Evolutionary conservation across 768 basidiomycete species (phyloP), one percentile per base, ranked within the genome.

Genomic region (Psilocybe subaeruginosa): DNA sequence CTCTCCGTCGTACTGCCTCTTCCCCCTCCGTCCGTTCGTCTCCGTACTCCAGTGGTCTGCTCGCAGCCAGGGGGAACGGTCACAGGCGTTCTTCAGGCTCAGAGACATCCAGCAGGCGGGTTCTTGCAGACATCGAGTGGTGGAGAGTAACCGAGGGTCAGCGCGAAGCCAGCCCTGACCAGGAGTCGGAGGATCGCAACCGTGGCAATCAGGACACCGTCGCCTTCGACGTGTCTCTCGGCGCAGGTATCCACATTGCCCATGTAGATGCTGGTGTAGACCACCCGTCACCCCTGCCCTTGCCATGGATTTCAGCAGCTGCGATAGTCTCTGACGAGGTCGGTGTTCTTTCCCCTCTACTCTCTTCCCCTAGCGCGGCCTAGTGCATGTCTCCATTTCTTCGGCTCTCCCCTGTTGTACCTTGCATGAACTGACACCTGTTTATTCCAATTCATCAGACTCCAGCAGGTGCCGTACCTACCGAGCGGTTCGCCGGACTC

Each of bases 91-190:
- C 89, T 11, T 86, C 87, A 19, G 88, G 85, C 62, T 90, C 90
- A 66, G 87, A 90, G 70, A 84, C 83, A 37, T 73, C 72, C 66
- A 78, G 73, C 64, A 82, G 92, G 70, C 82, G 90, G 66, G 90
- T 93, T 67, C 82, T 93, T 62, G 91, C 90, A 35, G 92, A 93
- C 78, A 89, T 93, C 69, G 91, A 92, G 73, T 93, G 92, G 91
- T 93, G 91, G 91, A 84, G 80, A 68, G 91, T 93, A 66, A 77
- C 83, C 64, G 90, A 87, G 62, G 87, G 89, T 64, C 91, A 93
- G 76, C 82, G 79, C 74, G 79, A 81, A 65, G 64, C 69, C 53
- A 76, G 74, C 69, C 73, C 71, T 66, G 81, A 82, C 69, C 75
- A 74, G 70, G 79, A 78, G 68, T 66, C 70, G 68, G 78, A 80